These are phyloP conservation scores for Xerocomus cyaneibrunnescens DNA, from an alignment of 1,284 basidiomycete genomes.

Conservation along the genomic window DNA sequence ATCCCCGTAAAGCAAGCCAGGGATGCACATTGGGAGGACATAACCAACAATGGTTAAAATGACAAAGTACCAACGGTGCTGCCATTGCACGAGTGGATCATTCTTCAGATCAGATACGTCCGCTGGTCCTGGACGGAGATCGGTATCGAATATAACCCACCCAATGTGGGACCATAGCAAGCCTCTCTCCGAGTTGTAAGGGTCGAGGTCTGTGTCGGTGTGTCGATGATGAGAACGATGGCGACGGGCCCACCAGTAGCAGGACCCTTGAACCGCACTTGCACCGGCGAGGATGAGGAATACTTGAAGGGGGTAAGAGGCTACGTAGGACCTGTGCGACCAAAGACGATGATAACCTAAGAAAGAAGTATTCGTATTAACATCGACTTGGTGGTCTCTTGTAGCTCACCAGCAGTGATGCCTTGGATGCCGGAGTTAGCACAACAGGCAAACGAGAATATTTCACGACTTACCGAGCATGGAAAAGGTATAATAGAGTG, in stretches of 20 bases:
- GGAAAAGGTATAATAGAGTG: conserved; percentile 74
- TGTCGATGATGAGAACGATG: conserved; percentile 90
- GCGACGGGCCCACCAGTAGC: conserved; percentile 90
- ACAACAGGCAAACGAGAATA: conserved; percentile 11
- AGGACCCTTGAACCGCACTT: conserved; percentile 87
- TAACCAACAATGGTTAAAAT: conserved; percentile 69
- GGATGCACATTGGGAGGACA: conserved; percentile 70
- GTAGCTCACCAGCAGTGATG: conserved; percentile 55
- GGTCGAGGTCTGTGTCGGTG: conserved; percentile 90
- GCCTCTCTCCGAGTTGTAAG: conserved; percentile 84
- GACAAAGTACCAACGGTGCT: conserved; percentile 76
- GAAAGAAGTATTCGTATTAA: conserved; percentile 2
- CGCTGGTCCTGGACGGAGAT: conserved; percentile 71
- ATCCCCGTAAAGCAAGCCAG: conserved; percentile 79
- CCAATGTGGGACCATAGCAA: conserved; percentile 84
- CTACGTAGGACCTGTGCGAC: conserved; percentile 90
- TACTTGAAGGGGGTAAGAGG: conserved; percentile 71
- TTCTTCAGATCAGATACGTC: conserved; percentile 80
- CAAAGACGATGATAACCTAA: conserved; percentile 88
- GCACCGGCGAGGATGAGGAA: conserved; percentile 77
- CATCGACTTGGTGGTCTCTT: neutral
- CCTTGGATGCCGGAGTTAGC: conserved; percentile 37
- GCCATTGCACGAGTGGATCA: conserved; percentile 78
- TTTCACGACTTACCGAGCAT: conserved; percentile 51
- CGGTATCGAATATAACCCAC: conserved; percentile 87